phyloP scores from a whole-genome alignment of 2,329 filamentous ascomycete genomes.

The Helotiales sp. region DNA sequence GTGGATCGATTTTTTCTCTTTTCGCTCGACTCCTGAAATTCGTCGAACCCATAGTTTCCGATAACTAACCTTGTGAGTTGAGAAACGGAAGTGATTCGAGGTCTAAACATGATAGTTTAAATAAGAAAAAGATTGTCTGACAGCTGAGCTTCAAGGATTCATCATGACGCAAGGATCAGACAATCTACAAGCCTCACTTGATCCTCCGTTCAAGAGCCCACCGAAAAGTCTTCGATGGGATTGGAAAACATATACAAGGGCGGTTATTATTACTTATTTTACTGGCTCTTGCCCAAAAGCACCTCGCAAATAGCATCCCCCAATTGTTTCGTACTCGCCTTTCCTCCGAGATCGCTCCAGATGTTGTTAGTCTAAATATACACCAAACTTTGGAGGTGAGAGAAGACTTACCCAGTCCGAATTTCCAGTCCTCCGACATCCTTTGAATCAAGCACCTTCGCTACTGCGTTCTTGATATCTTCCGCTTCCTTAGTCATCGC shows the following conservation, averaged over 20 bases:
- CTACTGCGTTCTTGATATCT: conserved; percentile 79
- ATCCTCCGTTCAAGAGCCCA: background rate
- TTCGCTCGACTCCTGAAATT: too few relatives aligned
- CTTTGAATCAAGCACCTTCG: conserved; percentile 71
- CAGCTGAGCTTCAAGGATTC: background rate
- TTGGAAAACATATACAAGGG: too few relatives aligned
- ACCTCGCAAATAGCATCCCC: conserved; percentile 9
- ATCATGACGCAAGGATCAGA: background rate
- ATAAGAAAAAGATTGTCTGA: background rate
- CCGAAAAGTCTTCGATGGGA: too few relatives aligned
- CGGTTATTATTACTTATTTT: too few relatives aligned
- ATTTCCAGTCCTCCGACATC: conserved; percentile 18
- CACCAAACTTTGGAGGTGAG: background rate
- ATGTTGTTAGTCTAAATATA: background rate
- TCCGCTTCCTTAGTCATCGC: conserved; percentile 74
- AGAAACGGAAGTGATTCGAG: background rate
- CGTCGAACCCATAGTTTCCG: background rate
- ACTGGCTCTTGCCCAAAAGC: background rate
- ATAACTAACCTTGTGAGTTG: background rate
- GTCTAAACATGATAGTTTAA: background rate
- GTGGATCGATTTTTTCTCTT: background rate
- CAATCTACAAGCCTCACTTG: background rate
- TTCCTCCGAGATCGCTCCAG: conserved; percentile 8
- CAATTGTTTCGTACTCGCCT: conserved; percentile 7
- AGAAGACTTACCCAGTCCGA: conserved; percentile 4